Evolutionary conservation across 169 alveolate genomes (phyloP), one percentile per base, ranked within the genome.

Genomic region (Toxoplasma gondii): DNA sequence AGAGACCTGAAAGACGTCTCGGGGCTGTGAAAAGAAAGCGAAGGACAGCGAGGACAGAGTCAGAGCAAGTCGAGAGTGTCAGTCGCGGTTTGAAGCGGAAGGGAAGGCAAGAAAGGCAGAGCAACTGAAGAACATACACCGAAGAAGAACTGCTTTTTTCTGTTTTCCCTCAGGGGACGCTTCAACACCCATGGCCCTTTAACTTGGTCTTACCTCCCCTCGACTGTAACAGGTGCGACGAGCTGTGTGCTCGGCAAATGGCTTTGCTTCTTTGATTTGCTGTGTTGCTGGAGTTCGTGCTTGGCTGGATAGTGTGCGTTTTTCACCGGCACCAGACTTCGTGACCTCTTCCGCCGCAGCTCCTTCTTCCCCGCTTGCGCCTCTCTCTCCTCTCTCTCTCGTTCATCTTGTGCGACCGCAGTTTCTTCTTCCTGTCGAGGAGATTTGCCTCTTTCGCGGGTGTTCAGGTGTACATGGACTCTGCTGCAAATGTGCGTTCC

Each of bases 131-230:
- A 34, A 17, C n/a, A 10, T 24, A 17, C n/a, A 69, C 4, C n/a
- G 19, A 27, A 10, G 19, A 34, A 34, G 2, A 29, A 9, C n/a
- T 17, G 45, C 22, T 0, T 17, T 38, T 27, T 1, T 22, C n/a
- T 64, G 34, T 19, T 64, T 16, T 64, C 74, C n/a, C 74, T 78
- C 80, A 86, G 91, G 91, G 91, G 27, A 17, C 80, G 19, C 34
- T 88, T 29, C 86, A 64, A 67, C 93, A 88, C 69, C 74, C 82
- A 41, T 88, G 93, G 93, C 93, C 93, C 24, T 39, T 64, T 34
- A 39, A 64, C 45, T 38, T 39, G 43, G 54, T 88, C 49, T 34
- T 88, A 29, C 83, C 84, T 19, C 92, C 92, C 10, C 53, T 88
- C 80, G 83, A 58, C 39, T 54, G 84, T 64, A 58, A 88, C 83